Base-by-base conservation (phyloP, 768 basidiomycete species). In the Podaxis sp. region DNA sequence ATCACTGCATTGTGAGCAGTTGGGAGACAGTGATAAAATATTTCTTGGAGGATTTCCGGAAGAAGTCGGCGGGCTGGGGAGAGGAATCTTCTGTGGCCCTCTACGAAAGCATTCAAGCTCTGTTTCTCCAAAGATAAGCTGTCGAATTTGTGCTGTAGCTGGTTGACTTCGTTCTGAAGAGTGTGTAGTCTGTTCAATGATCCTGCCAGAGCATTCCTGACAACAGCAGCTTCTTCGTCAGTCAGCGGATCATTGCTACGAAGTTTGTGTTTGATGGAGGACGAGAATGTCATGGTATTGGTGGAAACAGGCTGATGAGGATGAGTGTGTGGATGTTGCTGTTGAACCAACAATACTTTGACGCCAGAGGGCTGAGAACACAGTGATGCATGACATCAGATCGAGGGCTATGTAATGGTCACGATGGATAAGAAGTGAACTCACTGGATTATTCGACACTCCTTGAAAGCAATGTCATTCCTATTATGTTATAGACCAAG, bases 21-120 rank as follows among this genome's bases (percentile, higher is more conserved):
- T 22, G 65, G 65, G n/a, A 66, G 55, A 22, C 58, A 49, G 15
- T 60, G 39, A 17, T 52, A 67, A 44, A 58, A 64, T 57, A 64
- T 63, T 60, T 67, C 64, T 36, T 57, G 57, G 22, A 60, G 54
- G 48, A 64, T 52, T 44, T 57, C 40, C 19, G 40, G 46, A 3
- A 64, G 42, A 11, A 57, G 52, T 46, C 52, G 39, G 2, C 52
- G 39, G 19, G 40, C 28, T 40, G 60, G 60, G 17, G 60, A 53
- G 5, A 61, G 52, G 11, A 54, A 26, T 2, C 11, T 11, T 22
- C 12, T 46, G 26, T 61, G 52, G 13, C 40, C 52, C 26, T 61
- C 40, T 15, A 61, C 39, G 22, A 54, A 53, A 6, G 1, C 22
- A 33, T 9, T 12, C 28, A 61, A 15, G 2, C 17, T 7, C 17